These are phyloP conservation scores for Fraxinus pennsylvanica DNA, from an alignment of 257 asterid genomes.

Conservation along the genomic window DNA sequence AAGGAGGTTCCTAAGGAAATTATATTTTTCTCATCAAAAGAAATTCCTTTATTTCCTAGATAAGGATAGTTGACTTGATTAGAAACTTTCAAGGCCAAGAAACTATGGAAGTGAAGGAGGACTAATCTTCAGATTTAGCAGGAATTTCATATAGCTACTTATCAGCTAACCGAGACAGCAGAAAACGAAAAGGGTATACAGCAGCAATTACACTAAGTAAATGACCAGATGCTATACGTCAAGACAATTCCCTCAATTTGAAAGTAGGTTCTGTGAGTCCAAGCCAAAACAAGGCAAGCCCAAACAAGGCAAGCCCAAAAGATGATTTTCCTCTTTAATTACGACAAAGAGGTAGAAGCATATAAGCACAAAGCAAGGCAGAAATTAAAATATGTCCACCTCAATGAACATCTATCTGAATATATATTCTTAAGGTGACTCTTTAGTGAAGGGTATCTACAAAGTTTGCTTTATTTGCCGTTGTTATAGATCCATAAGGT, in stretches of 20 bases:
- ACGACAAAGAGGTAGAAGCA: slow-evolving; percentile 24
- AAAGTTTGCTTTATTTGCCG: slow-evolving; percentile 26
- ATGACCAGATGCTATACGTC: slow-evolving; percentile 30
- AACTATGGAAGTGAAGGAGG: neutral
- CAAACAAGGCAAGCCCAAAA: too few species aligned
- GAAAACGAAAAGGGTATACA: slow-evolving; percentile 29
- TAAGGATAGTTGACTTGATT: slow-evolving; percentile 20
- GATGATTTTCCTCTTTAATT: too few species aligned
- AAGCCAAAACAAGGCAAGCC: too few species aligned
- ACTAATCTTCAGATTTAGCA: slow-evolving; percentile 6
- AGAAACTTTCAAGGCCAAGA: slow-evolving; percentile 13
- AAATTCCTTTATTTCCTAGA: slow-evolving; percentile 2
- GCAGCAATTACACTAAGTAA: slow-evolving; percentile 37
- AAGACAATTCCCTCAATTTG: slow-evolving; percentile 14
- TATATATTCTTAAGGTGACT: slow-evolving; percentile 56
- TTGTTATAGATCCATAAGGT: slow-evolving; percentile 29
- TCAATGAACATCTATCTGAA: slow-evolving; percentile 54
- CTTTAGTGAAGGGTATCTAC: slow-evolving; percentile 27
- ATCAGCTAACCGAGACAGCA: slow-evolving; percentile 19
- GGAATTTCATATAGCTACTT: slow-evolving; percentile 15
- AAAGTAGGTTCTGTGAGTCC: too few species aligned
- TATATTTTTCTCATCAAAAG: neutral
- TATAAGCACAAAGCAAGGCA: slow-evolving; percentile 27
- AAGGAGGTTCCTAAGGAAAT: neutral
- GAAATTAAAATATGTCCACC: slow-evolving; percentile 50